Base-by-base conservation (phyloP, 352 stramenopile species). In the Ochromonadaceae sp. region DNA sequence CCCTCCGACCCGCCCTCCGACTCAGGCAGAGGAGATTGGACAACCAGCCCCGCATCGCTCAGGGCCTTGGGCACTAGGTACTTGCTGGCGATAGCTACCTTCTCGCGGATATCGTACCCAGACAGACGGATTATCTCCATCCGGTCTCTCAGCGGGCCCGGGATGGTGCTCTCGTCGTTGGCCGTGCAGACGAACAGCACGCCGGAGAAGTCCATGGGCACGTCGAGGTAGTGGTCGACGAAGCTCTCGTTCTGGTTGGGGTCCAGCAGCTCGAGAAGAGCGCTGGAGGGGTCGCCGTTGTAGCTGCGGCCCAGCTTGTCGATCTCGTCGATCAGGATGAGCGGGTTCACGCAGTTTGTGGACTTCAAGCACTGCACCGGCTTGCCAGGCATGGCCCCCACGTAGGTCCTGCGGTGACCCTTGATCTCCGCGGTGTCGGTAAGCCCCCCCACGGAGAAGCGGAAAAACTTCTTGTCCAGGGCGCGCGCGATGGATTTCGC, bases 321-420 rank as follows among this genome's bases (percentile, higher is more conserved):
- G 56, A 91, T 83, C 28, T 97, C 91, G 74, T 99, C 93, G 67
- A 99, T 97, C 26, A 99, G 71, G 31, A 99, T 85, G n/a, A 99
- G 67, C 30, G 92, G 93, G 74, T 99, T 99, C 26, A 80, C 90
- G 52, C 84, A 93, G 52, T 92, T 84, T 0, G 87, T 92, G 0
- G 79, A 86, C 77, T 99, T 99, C n/a, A 99, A 76, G 61, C 88
- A 95, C 74, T 99, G 91, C 59, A 99, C 95, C 7, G 98, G 82
- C 68, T 63, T 71, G 14, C 52, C 40, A 0, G 93, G 93, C 92
- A 99, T 98, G 0, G 92, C 90, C 31, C 93, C 93, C 22, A 99
- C 82, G 72, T 99, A 99, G 14, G 93, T 99, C 56, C 92, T 81
- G 38, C 93, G 81, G 61, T 99, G 93, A 26, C 93, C 94, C 76